These are phyloP conservation scores for Edaphochlamys debaryana DNA, from an alignment of 139 green algal genomes.

Conservation along the genomic window DNA sequence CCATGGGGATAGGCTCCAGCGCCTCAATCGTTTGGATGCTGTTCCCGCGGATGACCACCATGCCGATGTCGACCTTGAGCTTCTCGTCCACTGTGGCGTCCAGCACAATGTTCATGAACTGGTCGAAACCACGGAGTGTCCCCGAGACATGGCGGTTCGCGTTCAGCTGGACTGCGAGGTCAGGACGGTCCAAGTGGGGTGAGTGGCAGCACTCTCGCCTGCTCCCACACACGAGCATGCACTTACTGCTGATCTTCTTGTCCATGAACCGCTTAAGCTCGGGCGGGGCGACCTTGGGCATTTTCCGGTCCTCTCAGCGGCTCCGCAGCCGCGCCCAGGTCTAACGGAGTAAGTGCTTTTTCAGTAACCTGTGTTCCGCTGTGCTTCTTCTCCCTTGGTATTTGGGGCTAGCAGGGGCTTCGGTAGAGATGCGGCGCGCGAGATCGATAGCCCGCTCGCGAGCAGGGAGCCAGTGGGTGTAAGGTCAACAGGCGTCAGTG, in stretches of 20 bases:
- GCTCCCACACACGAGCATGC: no score
- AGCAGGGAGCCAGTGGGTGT: no score
- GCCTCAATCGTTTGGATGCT: constrained; percentile 95
- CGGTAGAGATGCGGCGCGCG: no score
- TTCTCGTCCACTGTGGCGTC: constrained; percentile 94
- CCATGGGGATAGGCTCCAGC: constrained; percentile 79
- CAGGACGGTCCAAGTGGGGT: background rate
- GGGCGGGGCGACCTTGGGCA: constrained; percentile 90
- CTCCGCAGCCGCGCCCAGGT: no score
- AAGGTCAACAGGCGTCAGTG: no score
- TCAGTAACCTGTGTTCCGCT: no score
- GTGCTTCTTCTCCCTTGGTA: no score
- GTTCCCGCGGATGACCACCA: constrained; percentile 98
- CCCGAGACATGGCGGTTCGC: constrained; percentile 94
- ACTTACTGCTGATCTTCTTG: constrained; percentile 86
- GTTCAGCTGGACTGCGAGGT: constrained; percentile 79
- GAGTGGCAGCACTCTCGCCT: no score
- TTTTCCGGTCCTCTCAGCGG: no score
- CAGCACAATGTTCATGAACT: constrained; percentile 99
- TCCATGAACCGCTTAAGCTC: constrained; percentile 97
- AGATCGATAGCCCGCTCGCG: no score
- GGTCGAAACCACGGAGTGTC: constrained; percentile 96
- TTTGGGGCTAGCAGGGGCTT: no score
- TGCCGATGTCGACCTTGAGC: constrained; percentile 92
- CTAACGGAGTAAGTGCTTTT: no score